These are phyloP conservation scores for Pouteria glomerata DNA, from an alignment of 148 eudicot genomes.

Conservation along the genomic window DNA sequence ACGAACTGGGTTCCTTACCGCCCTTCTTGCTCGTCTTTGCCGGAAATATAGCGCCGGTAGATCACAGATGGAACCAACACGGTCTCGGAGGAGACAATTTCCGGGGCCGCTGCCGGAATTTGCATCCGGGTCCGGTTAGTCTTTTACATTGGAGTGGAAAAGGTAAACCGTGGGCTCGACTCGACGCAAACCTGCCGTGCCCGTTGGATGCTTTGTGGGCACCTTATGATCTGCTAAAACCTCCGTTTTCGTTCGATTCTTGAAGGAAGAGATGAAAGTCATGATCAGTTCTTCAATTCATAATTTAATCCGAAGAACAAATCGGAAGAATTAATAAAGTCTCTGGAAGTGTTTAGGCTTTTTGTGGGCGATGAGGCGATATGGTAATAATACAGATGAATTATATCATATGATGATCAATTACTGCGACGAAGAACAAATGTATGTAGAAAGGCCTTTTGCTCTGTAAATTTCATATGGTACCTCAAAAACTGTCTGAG, in stretches of 20 bases:
- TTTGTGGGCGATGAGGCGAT: background rate
- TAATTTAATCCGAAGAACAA: background rate
- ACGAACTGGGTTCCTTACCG: conserved; percentile 44
- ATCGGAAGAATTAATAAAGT: background rate
- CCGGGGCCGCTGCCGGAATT: conserved; percentile 34
- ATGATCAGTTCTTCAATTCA: too few relatives aligned
- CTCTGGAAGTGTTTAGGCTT: background rate
- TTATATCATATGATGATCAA: too few relatives aligned
- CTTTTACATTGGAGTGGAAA: conserved; percentile 39
- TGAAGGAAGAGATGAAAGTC: background rate
- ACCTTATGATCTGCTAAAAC: conserved; percentile 27
- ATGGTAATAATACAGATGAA: too few relatives aligned
- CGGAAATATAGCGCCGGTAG: conserved; percentile 30
- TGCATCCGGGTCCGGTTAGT: conserved; percentile 35
- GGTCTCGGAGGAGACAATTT: conserved; percentile 56
- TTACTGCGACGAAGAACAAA: too few relatives aligned
- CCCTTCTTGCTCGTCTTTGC: conserved; percentile 53
- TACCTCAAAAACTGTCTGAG: too few relatives aligned
- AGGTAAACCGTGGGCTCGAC: conserved; percentile 33
- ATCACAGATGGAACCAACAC: conserved; percentile 35
- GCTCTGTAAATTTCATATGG: too few relatives aligned
- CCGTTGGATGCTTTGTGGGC: conserved; percentile 37
- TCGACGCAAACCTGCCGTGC: conserved; percentile 29
- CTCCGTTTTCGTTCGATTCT: conserved; percentile 24
- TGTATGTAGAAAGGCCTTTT: too few relatives aligned